phyloP scores from a whole-genome alignment of 2,329 filamentous ascomycete genomes.

The Trichoderma cornu-damae region DNA sequence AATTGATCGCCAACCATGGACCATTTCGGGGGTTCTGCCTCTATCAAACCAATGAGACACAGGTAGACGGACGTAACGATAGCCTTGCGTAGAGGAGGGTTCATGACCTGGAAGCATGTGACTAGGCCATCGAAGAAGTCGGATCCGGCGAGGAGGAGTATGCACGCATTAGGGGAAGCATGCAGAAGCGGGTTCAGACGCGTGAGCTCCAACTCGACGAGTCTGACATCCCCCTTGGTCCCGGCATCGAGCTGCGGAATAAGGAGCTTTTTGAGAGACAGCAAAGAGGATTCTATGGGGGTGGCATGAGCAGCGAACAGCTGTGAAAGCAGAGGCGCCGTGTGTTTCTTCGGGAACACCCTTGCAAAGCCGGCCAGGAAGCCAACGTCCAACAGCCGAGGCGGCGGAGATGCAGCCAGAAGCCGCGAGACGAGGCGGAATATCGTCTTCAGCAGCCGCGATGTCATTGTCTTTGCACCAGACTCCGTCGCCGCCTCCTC shows the following conservation, averaged over 20 bases:
- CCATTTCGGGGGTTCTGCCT: constrained; percentile 61
- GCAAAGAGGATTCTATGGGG: constrained; percentile 50
- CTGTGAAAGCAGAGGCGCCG: constrained; percentile 44
- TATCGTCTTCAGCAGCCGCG: constrained; percentile 53
- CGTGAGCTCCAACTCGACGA: constrained; percentile 51
- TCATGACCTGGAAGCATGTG: constrained; percentile 59
- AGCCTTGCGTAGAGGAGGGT: constrained; percentile 57
- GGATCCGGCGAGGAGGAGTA: constrained; percentile 72
- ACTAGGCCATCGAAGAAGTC: constrained; percentile 79
- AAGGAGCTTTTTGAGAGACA: constrained; percentile 56
- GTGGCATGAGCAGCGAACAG: constrained; percentile 50
- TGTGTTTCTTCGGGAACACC: constrained; percentile 60
- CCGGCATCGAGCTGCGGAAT: constrained; percentile 59
- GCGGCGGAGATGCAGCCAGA: constrained; percentile 38
- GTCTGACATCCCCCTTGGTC: constrained; percentile 49
- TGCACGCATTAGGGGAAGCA: constrained; percentile 51
- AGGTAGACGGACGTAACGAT: constrained; percentile 72
- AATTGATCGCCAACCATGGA: constrained; percentile 77
- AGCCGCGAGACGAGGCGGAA: constrained; percentile 61
- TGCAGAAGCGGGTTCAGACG: constrained; percentile 60
- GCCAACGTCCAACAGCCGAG: constrained; percentile 56
- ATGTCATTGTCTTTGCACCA: constrained; percentile 27
- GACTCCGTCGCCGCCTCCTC: constrained; percentile 42
- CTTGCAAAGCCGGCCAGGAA: constrained; percentile 65
- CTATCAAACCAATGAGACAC: constrained; percentile 65